Conservation (phyloP, 768 basidiomycete genomes). For the Mycena albidolilacea region DNA sequence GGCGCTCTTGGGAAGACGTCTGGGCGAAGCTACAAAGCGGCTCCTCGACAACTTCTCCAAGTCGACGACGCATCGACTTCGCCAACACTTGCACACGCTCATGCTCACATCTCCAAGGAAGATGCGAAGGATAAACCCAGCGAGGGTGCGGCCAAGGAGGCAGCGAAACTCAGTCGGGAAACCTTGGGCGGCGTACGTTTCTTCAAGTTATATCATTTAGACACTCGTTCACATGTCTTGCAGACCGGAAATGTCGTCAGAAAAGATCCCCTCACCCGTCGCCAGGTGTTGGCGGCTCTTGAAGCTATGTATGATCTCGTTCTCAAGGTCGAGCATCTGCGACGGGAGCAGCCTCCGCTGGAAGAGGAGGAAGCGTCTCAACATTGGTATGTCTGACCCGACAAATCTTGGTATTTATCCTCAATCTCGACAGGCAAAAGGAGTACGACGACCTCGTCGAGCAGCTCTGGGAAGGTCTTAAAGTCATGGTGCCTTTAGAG, state of each 20-base stretch:
- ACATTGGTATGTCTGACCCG: conserved; percentile 60
- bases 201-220: background rate
- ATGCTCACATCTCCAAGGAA: conserved; percentile 70
- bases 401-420: conserved; percentile 11
- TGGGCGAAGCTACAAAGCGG: conserved; percentile 93
- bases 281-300: conserved; percentile 83
- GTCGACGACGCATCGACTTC: conserved; percentile 75
- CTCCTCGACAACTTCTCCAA: conserved; percentile 96
- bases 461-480: conserved; percentile 83
- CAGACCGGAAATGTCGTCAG: conserved; percentile 76
- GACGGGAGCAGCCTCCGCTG: conserved; percentile 80
- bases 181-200: conserved; percentile 73
- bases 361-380: conserved; percentile 66
- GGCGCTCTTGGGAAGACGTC: conserved; percentile 97
- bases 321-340: conserved; percentile 87
- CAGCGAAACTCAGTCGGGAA: conserved; percentile 81
- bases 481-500: conserved; percentile 93
- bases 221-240: conserved; percentile 14
- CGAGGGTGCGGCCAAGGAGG: conserved; percentile 77
- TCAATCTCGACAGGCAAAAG: conserved; percentile 60
- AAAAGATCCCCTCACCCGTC: conserved; percentile 82
- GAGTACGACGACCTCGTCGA: conserved; percentile 74
- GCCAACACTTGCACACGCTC: conserved; percentile 60
- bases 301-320: conserved; percentile 91
- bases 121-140: conserved; percentile 57